Conservation (phyloP, 352 stramenopile species). For the Thalassiosira mediterranea region DNA sequence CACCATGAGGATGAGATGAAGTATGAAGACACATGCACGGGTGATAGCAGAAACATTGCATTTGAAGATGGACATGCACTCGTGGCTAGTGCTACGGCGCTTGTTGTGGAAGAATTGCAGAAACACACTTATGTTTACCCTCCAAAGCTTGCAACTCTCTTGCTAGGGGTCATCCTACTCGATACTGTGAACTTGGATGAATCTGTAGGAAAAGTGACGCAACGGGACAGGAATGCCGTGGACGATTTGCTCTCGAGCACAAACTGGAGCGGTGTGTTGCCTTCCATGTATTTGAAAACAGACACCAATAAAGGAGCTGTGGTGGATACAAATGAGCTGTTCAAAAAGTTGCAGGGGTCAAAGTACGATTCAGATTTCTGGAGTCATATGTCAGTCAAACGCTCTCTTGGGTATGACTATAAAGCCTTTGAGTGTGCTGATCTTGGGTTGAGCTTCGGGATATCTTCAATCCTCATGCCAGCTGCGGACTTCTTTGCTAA, state of each 20-base stretch:
- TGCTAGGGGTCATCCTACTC: slow-evolving; percentile 59
- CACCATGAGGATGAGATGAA: slow-evolving; percentile 45
- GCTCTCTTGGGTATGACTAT: slow-evolving; percentile 45
- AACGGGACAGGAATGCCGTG: slow-evolving; percentile 52
- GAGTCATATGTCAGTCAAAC: slow-evolving; percentile 21
- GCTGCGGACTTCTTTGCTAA: slow-evolving; percentile 34
- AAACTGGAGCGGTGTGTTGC: slow-evolving; percentile 27
- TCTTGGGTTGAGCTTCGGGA: slow-evolving; percentile 33
- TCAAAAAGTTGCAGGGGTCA: slow-evolving; percentile 33
- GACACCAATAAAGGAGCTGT: not conserved
- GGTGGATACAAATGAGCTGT: slow-evolving; percentile 43
- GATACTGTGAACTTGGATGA: slow-evolving; percentile 55
- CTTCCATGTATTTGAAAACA: slow-evolving; percentile 6
- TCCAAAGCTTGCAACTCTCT: no score
- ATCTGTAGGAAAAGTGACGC: slow-evolving; percentile 54
- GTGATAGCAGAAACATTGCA: slow-evolving; percentile 41
- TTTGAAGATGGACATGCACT: slow-evolving; percentile 36
- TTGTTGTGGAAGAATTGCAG: slow-evolving; percentile 39
- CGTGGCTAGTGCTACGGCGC: slow-evolving; percentile 47
- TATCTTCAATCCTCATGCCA: slow-evolving; percentile 53
- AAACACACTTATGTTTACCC: not conserved
- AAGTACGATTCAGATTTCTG: slow-evolving; percentile 54
- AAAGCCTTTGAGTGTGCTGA: slow-evolving; percentile 31
- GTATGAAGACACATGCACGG: slow-evolving; percentile 41
- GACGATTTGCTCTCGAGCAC: slow-evolving; percentile 38